Evolutionary conservation across 2,329 filamentous ascomycete genomes (phyloP).

Genomic region (Zasmidium citrigriseum): DNA sequence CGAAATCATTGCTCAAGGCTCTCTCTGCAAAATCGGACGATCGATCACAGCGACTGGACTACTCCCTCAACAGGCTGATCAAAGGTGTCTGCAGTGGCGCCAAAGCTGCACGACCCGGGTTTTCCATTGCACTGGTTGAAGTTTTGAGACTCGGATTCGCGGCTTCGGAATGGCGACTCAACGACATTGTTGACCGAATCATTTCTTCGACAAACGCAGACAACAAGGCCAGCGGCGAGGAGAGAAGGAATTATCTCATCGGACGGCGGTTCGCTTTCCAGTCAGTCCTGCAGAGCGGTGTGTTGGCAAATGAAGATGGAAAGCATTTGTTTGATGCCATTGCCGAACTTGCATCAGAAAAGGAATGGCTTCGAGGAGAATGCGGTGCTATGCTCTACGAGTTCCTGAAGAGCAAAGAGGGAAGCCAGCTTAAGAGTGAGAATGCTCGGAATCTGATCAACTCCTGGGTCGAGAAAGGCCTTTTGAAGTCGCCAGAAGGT

Average conservation of each 20-base stretch:
- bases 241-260: conserved; percentile 82
- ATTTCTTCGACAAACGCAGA: conserved; percentile 54
- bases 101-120: conserved; percentile 85
- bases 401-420: conserved; percentile 50
- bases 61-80: conserved; percentile 60
- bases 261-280: conserved; percentile 86
- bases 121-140: conserved; percentile 85
- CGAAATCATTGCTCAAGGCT: conserved; percentile 45
- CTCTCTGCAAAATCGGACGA: conserved; percentile 42
- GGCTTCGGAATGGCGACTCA: conserved; percentile 10
- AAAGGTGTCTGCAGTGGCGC: conserved; percentile 86
- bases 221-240: conserved; percentile 62
- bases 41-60: conserved; percentile 40
- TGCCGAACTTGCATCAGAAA: conserved; percentile 73
- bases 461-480: conserved; percentile 47
- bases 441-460: conserved; percentile 27
- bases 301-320: conserved; percentile 65
- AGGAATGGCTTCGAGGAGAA: conserved; percentile 86
- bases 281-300: conserved; percentile 76
- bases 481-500: conserved; percentile 82
- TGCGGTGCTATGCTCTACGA: conserved; percentile 81
- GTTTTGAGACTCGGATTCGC: conserved; percentile 61
- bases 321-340: conserved; percentile 70
- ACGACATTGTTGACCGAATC: conserved; percentile 52
- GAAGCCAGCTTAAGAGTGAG: conserved; percentile 14